phyloP scores from a whole-genome alignment of 805 yeast species.

The Wickerhamiella hasegawae region DNA sequence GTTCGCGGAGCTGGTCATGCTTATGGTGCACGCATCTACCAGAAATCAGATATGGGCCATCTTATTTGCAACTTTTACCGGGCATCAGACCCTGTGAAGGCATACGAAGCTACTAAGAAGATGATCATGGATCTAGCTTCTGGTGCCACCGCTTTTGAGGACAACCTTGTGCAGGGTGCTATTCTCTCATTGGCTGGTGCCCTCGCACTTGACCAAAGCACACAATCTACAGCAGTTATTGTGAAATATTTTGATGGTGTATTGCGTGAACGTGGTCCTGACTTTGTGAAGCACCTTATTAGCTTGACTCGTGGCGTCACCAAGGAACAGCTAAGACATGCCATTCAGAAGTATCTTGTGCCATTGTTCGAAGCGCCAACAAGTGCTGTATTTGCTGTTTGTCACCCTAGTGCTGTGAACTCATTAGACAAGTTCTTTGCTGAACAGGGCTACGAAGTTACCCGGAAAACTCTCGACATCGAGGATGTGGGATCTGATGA shows the following conservation, averaged over 20 bases:
- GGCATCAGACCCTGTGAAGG: conserved; percentile 65
- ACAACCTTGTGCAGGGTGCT: conserved; percentile 50
- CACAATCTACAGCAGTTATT: conserved; percentile 46
- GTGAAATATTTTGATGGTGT: conserved; percentile 50
- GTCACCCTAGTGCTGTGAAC: conserved; percentile 50
- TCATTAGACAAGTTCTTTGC: conserved; percentile 32
- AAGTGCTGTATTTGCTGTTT: conserved; percentile 51
- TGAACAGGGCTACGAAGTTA: conserved; percentile 42
- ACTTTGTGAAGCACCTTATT: conserved; percentile 41
- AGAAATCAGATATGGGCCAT: conserved; percentile 49
- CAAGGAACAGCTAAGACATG: conserved; percentile 29
- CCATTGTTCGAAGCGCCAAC: conserved; percentile 43
- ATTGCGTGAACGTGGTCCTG: conserved; percentile 54
- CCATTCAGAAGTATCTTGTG: conserved; percentile 41
- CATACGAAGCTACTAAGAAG: conserved; percentile 42
- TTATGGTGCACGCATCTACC: conserved; percentile 59
- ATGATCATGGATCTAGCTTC: conserved; percentile 45
- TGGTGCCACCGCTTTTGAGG: conserved; percentile 41
- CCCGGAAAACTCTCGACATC: conserved; percentile 37
- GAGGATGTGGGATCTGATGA: conserved; percentile 15
- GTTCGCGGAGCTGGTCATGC: conserved; percentile 91
- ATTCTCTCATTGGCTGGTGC: conserved; percentile 58
- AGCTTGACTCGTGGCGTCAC: conserved; percentile 34
- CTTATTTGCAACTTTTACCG: conserved; percentile 56
- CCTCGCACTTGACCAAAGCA: conserved; percentile 54